Base-by-base conservation (phyloP, 345 rosid genomes). In the Heritiera fomes region DNA sequence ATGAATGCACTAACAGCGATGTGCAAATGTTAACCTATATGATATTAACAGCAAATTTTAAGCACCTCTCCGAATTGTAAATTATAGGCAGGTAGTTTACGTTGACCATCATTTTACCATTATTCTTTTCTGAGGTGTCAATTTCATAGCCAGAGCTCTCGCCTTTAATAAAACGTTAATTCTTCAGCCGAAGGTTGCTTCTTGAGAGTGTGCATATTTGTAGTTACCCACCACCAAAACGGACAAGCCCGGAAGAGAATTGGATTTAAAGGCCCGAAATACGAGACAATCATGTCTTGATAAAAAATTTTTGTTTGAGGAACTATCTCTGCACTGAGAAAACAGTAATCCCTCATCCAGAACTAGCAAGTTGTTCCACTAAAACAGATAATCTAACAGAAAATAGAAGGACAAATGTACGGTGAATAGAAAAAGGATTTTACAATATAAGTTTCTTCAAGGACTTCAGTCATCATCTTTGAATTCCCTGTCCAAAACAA, bases 381-480 rank as follows among this genome's bases (percentile, higher is more conserved):
- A 40, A 40, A 40, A 0, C 6, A 40, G 43, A 40, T 40, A 40
- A 40, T 40, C 43, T 40, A 6, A 40, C 43, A 40, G 43, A 40
- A 40, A 40, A 40, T 40, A 40, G 43, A 5, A 40, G 38, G 43
- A 40, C 3, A 4, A 40, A 40, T 40, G 43, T 40, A 3, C 43
- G 43, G 43, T 40, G 3, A 5, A 40, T 40, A 40, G 43, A 40
- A 40, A 2, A 34, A 34, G 38, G 38, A 34, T 66, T 38, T 70
- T 71, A 15, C 58, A 60, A 49, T 50, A 1, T 34, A 34, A 34
- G 38, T 0, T 34, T 34, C 67, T 34, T 60, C 18, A 18, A 77
- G 69, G 40, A 46, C 43, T 76, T 85, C 86, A 90, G 81, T 91
- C 95, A 46, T 90, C 93, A 78, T 90, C 95, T 76, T 87, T 89